Evolutionary conservation across 306 rosid species (phyloP), one percentile per base, ranked within the genome.

Genomic region (Glycine tomentella): DNA sequence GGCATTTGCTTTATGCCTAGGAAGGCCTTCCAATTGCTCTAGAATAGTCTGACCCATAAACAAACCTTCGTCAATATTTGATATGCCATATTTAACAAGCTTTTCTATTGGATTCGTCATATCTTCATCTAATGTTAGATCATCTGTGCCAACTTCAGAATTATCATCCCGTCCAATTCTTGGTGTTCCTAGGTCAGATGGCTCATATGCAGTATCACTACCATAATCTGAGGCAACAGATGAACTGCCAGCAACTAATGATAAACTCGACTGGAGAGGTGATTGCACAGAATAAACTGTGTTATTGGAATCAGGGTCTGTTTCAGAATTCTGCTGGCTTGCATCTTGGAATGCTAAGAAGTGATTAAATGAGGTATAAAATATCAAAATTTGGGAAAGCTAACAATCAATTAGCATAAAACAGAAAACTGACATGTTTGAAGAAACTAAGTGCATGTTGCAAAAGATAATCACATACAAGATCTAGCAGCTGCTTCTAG

Each of bases 401-500:
- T 78, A 82, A 71, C 51, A 79, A 64, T 13, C 81, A 81, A 72
- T 77, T 31, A 81, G 69, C 59, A 76, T 17, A 67, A 72, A 74
- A 82, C 52, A 46, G 63, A 59, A 87, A 86, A 42, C 4, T 49
- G 66, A 83, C 73, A 36, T 31, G 69, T 33, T 67, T 17, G 48
- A 16, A 77, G 74, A 25, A 72, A 90, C 52, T 56, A 78, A 49
- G 70, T 61, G 80, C 76, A 80, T 75, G 66, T 52, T 65, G 76
- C 80, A 80, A 72, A 53, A 83, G 84, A 81, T 49, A 90, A 84
- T 79, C 58, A 89, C 98, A 73, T 96, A 96, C 99, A 88, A 82
- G 94, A 89, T 87, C 99, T 93, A 83, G 99, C 99, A 76, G 98
- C 97, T 78, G 92, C 93, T 88, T 96, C 99, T 71, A 96, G 93